Conservation (phyloP, 306 rosid species). For the Pterocarpus santalinus region DNA sequence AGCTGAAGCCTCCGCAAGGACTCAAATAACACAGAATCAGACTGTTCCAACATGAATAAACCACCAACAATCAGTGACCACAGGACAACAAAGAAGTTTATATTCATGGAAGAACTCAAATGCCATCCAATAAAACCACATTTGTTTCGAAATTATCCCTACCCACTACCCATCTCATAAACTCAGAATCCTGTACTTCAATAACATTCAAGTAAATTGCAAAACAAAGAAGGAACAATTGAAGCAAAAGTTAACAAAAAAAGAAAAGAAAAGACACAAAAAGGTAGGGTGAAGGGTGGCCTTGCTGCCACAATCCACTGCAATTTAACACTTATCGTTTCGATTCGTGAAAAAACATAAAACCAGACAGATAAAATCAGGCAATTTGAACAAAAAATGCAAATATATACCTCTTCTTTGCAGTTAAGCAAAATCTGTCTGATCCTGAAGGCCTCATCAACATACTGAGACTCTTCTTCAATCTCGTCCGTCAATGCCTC, state of each 20-base stretch:
- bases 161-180: background rate
- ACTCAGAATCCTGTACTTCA: background rate
- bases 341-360: too few species aligned
- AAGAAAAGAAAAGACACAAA: background rate
- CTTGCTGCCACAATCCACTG: too few species aligned
- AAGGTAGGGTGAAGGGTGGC: too few species aligned
- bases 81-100: slow-evolving; percentile 9
- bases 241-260: background rate
- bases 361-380: too few species aligned
- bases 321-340: too few species aligned
- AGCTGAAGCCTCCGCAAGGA: slow-evolving; percentile 82
- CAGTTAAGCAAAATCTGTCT: slow-evolving; percentile 55
- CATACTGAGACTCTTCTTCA: slow-evolving; percentile 70
- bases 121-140: slow-evolving; percentile 19
- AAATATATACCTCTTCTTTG: slow-evolving; percentile 56
- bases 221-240: slow-evolving; percentile 22
- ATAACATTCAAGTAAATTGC: slow-evolving; percentile 24
- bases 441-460: slow-evolving; percentile 81
- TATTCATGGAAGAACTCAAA: background rate
- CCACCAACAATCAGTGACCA: slow-evolving; percentile 39
- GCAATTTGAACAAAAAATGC: background rate
- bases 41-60: slow-evolving; percentile 57
- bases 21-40: slow-evolving; percentile 70
- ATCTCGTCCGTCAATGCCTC: slow-evolving; percentile 93
- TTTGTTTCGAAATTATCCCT: slow-evolving; percentile 2